Evolutionary conservation across 768 basidiomycete species (phyloP).

Genomic region (Boletus edulis): DNA sequence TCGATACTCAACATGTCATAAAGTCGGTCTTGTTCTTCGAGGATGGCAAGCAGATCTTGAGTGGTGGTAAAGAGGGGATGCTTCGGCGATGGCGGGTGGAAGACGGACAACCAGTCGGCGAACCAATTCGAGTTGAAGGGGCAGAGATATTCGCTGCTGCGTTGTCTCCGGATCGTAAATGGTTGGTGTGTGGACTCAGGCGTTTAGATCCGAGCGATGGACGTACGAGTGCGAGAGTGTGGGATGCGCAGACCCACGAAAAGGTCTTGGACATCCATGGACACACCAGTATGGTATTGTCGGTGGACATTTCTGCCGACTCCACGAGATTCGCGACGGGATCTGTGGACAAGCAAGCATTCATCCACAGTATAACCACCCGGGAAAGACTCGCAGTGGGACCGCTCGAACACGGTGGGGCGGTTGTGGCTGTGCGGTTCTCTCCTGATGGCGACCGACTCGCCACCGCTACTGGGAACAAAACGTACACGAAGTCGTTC

Average conservation of each 20-base stretch:
- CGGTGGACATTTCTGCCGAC: too few relatives aligned
- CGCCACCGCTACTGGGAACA: too few relatives aligned
- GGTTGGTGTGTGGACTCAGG: neutral
- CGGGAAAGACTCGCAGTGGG: neutral
- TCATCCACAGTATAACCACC: neutral
- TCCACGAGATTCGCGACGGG: too few relatives aligned
- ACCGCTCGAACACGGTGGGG: neutral
- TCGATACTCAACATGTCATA: neutral
- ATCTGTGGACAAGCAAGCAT: too few relatives aligned
- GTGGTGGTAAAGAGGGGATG: neutral
- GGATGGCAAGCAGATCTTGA: neutral
- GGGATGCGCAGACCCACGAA: too few relatives aligned
- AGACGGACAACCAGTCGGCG: neutral
- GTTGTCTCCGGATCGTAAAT: neutral
- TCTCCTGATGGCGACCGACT: too few relatives aligned
- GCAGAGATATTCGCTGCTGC: neutral
- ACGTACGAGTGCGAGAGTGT: too few relatives aligned
- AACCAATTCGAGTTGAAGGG: neutral
- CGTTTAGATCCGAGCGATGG: too few relatives aligned
- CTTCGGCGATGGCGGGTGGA: neutral
- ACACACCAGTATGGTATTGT: too few relatives aligned
- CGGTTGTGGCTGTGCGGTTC: too few relatives aligned
- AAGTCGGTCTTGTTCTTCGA: neutral
- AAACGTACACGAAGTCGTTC: neutral
- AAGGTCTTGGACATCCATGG: too few relatives aligned